Conservation (phyloP, 345 rosid genomes). For the Gossypium stocksii region DNA sequence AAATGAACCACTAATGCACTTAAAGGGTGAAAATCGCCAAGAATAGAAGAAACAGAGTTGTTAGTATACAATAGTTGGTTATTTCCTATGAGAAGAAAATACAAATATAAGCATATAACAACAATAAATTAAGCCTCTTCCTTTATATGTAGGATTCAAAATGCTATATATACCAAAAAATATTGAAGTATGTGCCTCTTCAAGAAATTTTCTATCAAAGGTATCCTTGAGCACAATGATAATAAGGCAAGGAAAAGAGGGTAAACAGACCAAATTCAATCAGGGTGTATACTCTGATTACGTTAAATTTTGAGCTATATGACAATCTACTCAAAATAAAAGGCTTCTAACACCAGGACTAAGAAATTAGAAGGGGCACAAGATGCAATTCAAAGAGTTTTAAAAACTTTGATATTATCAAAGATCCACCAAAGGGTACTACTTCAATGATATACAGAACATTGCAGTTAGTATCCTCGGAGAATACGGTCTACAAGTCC, state of each 20-base stretch:
- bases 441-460: not conserved
- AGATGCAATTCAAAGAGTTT: not conserved
- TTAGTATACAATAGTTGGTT: not conserved
- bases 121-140: not conserved
- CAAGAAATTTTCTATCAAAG: not conserved
- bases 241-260: not conserved
- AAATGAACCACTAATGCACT: not conserved
- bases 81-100: not conserved
- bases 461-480: not conserved
- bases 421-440: not conserved
- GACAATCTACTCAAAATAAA: not conserved
- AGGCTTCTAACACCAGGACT: not conserved
- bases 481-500: not conserved
- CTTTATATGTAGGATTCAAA: not conserved
- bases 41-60: not conserved
- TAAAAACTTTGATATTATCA: not conserved
- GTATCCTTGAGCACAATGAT: not conserved
- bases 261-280: not conserved
- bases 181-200: not conserved
- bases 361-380: not conserved
- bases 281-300: not conserved
- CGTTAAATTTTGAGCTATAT: not conserved
- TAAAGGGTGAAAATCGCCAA: not conserved
- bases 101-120: not conserved
- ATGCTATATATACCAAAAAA: not conserved